Conservation (phyloP, 2,329 filamentous ascomycete genomes). For the Fusarium begoniae region DNA sequence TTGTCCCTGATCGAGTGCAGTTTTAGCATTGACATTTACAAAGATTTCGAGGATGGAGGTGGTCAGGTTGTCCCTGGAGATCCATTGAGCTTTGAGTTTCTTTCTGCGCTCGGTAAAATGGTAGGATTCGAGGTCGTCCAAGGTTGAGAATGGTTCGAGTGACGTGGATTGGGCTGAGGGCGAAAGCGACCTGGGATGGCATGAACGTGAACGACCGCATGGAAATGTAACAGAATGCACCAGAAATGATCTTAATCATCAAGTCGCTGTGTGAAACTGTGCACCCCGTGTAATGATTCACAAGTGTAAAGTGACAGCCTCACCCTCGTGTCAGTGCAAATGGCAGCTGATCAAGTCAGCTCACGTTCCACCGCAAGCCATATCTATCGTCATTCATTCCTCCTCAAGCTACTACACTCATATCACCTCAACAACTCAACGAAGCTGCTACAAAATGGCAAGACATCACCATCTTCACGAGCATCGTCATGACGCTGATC, state of each 20-base stretch:
- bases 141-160: too few species aligned
- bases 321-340: not conserved
- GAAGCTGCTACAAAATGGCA: not conserved
- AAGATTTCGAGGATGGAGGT: too few species aligned
- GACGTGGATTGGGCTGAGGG: accelerated
- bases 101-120: too few species aligned
- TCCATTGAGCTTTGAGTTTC: too few species aligned
- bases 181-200: too few species aligned
- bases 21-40: too few species aligned
- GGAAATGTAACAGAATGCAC: not conserved
- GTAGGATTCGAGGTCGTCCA: too few species aligned
- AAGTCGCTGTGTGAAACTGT: not conserved
- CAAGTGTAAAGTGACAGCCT: not conserved
- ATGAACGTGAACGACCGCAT: not conserved
- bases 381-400: not conserved
- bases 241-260: accelerated
- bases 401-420: not conserved
- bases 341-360: not conserved
- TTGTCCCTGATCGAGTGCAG: too few species aligned
- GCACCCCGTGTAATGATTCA: not conserved
- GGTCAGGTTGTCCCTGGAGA: too few species aligned
- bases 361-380: not conserved
- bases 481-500: not conserved
- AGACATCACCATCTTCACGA: not conserved
- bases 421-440: not conserved